Conservation (phyloP, 2,329 filamentous ascomycete genomes). For the Arachnomyces sp. region DNA sequence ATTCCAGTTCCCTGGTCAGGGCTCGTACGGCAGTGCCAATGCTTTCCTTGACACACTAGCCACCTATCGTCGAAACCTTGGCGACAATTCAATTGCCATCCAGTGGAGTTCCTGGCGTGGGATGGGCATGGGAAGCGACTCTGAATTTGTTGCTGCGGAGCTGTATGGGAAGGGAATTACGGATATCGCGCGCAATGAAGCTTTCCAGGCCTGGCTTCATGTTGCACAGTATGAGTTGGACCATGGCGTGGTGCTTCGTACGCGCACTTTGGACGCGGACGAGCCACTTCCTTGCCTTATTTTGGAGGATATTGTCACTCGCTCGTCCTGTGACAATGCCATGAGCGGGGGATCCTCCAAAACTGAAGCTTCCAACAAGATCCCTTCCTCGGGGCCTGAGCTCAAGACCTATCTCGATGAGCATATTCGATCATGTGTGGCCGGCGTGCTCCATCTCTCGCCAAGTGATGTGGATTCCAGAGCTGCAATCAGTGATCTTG, state of each 20-base stretch:
- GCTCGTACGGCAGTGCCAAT: conserved; percentile 23
- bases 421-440: conserved; percentile 28
- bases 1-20: conserved; percentile 22
- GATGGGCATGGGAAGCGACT: conserved; percentile 30
- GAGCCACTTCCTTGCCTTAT: too few species aligned
- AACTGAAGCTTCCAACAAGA: neutral
- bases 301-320: too few species aligned
- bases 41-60: conserved; percentile 28
- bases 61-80: conserved; percentile 20
- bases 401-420: conserved; percentile 22
- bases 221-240: conserved; percentile 27
- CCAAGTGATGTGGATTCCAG: conserved; percentile 28
- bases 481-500: conserved; percentile 30
- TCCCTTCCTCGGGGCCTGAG: conserved; percentile 17
- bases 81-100: conserved; percentile 36
- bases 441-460: conserved; percentile 24
- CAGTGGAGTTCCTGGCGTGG: conserved; percentile 38
- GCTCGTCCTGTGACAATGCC: too few species aligned
- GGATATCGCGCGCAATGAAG: conserved; percentile 34
- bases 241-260: conserved; percentile 33
- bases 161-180: conserved; percentile 36
- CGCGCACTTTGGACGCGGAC: conserved; percentile 21
- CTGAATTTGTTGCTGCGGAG: conserved; percentile 35
- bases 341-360: conserved; percentile 10
- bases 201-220: conserved; percentile 36